Conservation (phyloP, 495 filamentous ascomycete species). For the Neurospora sp. region DNA sequence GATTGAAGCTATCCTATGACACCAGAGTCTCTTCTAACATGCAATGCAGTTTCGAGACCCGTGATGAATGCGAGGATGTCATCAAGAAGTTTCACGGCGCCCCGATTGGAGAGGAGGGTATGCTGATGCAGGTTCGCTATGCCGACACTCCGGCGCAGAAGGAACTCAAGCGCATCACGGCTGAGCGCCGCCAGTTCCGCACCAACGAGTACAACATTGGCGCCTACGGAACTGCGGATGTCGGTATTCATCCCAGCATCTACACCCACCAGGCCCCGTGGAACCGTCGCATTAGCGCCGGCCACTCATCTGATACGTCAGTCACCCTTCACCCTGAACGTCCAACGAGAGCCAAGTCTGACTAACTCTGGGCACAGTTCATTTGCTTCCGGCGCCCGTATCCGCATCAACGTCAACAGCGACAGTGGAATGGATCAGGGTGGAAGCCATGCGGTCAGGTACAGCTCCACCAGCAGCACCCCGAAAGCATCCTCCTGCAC, state of each 20-base stretch:
- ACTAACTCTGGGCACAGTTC: constrained; percentile 13
- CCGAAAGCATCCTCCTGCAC: background rate
- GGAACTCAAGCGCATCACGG: constrained; percentile 85
- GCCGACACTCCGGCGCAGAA: constrained; percentile 96
- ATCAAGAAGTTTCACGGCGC: constrained; percentile 72
- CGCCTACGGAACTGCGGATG: constrained; percentile 45
- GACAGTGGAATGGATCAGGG: constrained; percentile 8
- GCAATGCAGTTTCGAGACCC: constrained; percentile 63
- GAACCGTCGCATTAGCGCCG: constrained; percentile 18
- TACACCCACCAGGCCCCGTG: constrained; percentile 24
- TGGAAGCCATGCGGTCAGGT: constrained; percentile 17
- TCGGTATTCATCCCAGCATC: constrained; percentile 37
- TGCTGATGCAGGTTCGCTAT: constrained; percentile 86
- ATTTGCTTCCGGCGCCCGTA: constrained; percentile 16
- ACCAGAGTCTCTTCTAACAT: constrained; percentile 12
- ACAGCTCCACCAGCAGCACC: constrained; percentile 4
- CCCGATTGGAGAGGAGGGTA: constrained; percentile 57
- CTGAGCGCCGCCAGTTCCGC: constrained; percentile 83
- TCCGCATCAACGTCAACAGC: constrained; percentile 8
- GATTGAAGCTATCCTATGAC: no score
- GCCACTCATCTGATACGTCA: constrained; percentile 16
- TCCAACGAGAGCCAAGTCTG: background rate
- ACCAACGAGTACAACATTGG: constrained; percentile 85
- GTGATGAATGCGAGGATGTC: constrained; percentile 77
- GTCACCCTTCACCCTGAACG: background rate